Base-by-base conservation (phyloP, 148 eudicot species). In the Persicaria maculosa region DNA sequence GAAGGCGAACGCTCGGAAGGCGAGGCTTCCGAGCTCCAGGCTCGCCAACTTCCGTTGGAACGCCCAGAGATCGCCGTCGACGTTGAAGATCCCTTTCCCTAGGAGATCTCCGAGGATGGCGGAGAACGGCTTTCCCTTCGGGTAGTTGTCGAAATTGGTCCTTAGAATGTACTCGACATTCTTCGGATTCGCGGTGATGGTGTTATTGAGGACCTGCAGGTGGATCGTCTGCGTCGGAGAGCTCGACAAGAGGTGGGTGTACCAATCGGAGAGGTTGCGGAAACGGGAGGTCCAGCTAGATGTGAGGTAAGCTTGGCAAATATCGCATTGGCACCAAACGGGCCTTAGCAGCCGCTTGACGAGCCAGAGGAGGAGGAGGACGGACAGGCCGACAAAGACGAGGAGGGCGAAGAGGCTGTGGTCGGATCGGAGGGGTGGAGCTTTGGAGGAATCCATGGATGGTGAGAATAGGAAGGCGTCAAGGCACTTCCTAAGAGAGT, bases 1-100 rank as follows among this genome's bases (percentile, higher is more conserved):
- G 43, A 85, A 87, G 2, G 87, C 84, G 20, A 81, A 85, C 0
- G 91, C 81, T 47, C 84, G 80, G 6, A 87, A 81, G 0, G 93
- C 84, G 40, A 17, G n/a, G 19, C 82, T 81, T 0, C 88, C 82
- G 2, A 91, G 97, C 81, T 91, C 97, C 0, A 87, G 85, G 46
- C 87, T 81, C 4, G 91, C 93, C 86, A 89, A 82, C 78, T 91
- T 91, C 54, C 81, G 52, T 46, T 78, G 81, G 22, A 78, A 68
- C 5, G 4, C 45, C 81, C 81, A 78, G n/a, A 45, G 44, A 1
- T 78, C 69, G 5, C 81, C 81, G 46, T 78, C 81, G 9, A 57
- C 81, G 36, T 74, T 74, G 77, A 78, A 78, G 71, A 78, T 78
- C 0, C 81, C 81, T 4, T 43, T 44, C 4, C 81, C 77, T 1